These are phyloP conservation scores for Royoungia palumana DNA, from an alignment of 768 basidiomycete species.

Conservation along the genomic window DNA sequence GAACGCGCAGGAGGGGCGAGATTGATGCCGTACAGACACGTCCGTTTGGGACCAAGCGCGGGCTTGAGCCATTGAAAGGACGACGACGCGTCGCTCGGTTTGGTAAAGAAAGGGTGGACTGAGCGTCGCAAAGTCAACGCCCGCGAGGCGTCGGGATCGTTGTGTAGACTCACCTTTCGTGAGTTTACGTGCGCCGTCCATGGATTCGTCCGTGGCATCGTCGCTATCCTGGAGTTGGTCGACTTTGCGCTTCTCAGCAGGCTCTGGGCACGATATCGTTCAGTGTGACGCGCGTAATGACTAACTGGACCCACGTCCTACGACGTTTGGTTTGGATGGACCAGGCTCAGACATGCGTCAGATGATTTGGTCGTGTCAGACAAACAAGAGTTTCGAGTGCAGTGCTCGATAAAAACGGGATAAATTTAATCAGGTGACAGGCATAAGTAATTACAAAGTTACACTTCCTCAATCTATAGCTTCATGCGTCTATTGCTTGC, in stretches of 20 bases:
- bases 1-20: constrained; percentile 33
- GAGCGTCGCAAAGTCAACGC: not conserved
- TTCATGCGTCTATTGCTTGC: constrained; percentile 1
- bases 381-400: no score
- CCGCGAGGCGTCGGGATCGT: not conserved
- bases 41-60: constrained; percentile 33
- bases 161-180: constrained; percentile 22
- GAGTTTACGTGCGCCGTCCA: constrained; percentile 18
- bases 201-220: constrained; percentile 15
- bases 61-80: constrained; percentile 34
- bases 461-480: constrained; percentile 10
- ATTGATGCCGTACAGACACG: constrained; percentile 35
- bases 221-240: constrained; percentile 11
- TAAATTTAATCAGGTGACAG: constrained; percentile 11
- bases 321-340: constrained; percentile 1
- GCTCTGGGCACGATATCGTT: constrained; percentile 2
- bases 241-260: constrained; percentile 17
- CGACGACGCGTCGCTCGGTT: constrained; percentile 14
- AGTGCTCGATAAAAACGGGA: constrained; percentile 18
- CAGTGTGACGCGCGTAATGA: not conserved
- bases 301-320: constrained; percentile 12
- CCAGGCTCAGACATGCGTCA: constrained; percentile 14
- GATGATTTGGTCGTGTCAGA: no score
- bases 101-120: constrained; percentile 45
- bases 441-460: constrained; percentile 13